Percentiles rank a stretch among this genome's conserved stretches.
Conservation (phyloP, 805 yeast genomes). For the Kazachstania bromeliacearum region DNA sequence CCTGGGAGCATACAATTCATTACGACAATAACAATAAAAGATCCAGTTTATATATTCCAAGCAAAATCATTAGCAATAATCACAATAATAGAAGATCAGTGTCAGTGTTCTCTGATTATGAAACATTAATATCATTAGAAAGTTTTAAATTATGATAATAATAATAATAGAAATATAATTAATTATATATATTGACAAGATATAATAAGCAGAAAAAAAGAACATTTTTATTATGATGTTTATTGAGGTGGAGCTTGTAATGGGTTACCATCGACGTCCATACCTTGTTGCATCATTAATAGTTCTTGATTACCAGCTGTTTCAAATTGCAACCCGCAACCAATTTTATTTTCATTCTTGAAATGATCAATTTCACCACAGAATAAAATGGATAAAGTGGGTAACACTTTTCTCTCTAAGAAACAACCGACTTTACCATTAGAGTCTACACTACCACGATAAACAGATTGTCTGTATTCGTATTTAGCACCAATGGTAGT, state of each 20-base stretch:
- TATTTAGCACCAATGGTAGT: constrained; percentile 95
- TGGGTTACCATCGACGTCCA: constrained; percentile 81
- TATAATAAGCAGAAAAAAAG: neutral
- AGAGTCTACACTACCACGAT: constrained; percentile 91
- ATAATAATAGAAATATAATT: neutral
- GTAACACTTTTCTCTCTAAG: constrained; percentile 87
- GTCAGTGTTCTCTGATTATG: constrained; percentile 9
- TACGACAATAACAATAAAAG: neutral
- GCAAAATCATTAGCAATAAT: neutral
- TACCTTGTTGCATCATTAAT: constrained; percentile 83
- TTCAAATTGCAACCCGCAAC: constrained; percentile 93
- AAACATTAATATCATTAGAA: constrained; percentile 8
- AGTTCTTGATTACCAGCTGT: constrained; percentile 90
- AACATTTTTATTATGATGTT: neutral
- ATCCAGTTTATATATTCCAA: constrained; percentile 6
- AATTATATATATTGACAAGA: constrained; percentile 1
- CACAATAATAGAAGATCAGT: constrained; percentile 7
- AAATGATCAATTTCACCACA: constrained; percentile 88
- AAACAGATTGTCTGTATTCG: constrained; percentile 92
- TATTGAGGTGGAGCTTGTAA: constrained; percentile 58
- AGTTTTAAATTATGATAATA: constrained; percentile 2
- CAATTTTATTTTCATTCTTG: constrained; percentile 69
- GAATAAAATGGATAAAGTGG: constrained; percentile 81
- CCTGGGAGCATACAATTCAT: constrained; percentile 1
- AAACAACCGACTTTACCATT: constrained; percentile 84